phyloP scores from a whole-genome alignment of 2,329 filamentous ascomycete species.

The Bertia moriformis region DNA sequence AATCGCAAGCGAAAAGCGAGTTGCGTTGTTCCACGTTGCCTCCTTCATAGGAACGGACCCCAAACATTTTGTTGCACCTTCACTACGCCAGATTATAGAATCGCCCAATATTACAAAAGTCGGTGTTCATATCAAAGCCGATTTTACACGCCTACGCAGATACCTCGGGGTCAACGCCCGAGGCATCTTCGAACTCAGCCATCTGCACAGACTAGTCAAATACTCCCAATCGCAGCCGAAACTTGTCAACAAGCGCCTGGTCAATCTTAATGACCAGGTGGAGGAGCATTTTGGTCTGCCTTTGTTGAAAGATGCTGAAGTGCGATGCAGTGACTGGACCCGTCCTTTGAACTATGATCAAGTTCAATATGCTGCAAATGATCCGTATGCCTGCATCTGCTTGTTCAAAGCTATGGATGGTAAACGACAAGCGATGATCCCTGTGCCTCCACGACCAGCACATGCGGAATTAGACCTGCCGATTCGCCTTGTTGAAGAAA shows the following conservation, averaged over 20 bases:
- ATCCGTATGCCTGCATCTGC: not conserved
- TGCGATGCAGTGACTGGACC: not conserved
- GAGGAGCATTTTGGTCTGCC: conserved; percentile 9
- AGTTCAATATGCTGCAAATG: not conserved
- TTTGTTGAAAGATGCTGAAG: conserved; percentile 7
- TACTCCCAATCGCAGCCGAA: conserved; percentile 2
- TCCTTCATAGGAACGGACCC: too few relatives aligned
- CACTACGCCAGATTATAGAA: conserved; percentile 10
- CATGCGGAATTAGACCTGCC: not conserved
- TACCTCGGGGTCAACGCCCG: conserved; percentile 8
- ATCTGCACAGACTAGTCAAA: conserved; percentile 8
- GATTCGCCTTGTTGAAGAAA: not conserved
- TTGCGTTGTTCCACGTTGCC: conserved; percentile 11
- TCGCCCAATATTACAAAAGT: conserved; percentile 9
- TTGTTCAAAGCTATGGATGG: not conserved
- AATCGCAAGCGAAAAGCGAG: conserved; percentile 9
- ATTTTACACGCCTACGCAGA: conserved; percentile 7
- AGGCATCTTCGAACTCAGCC: conserved; percentile 11
- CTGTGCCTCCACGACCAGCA: not conserved
- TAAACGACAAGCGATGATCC: not conserved
- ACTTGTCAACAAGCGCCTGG: conserved; percentile 6
- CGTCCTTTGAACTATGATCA: not conserved
- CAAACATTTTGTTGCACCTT: conserved; percentile 10
- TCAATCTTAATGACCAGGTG: conserved; percentile 6
- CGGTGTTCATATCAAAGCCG: conserved; percentile 8